Conservation (phyloP, 2,329 filamentous ascomycete species). For the Exserohilum turcica region DNA sequence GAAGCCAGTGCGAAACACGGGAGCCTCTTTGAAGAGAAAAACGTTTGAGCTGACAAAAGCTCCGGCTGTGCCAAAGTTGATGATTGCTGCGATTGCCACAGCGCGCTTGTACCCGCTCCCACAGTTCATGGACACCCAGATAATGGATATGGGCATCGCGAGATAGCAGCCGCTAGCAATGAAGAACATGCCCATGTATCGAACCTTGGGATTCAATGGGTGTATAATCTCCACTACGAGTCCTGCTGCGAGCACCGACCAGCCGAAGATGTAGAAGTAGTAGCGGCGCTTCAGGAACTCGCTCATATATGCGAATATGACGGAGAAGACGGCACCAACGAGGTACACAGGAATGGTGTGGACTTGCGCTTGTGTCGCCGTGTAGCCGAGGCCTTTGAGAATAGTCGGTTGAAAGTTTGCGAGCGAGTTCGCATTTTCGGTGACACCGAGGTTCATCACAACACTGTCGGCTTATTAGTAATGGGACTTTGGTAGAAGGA, state of each 20-base stretch:
- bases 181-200: conserved; percentile 61
- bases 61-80: conserved; percentile 58
- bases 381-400: conserved; percentile 44
- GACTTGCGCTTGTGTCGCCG: conserved; percentile 40
- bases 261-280: conserved; percentile 39
- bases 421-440: conserved; percentile 42
- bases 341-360: conserved; percentile 46
- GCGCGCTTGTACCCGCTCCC: conserved; percentile 35
- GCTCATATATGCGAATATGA: conserved; percentile 36
- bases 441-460: conserved; percentile 35
- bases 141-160: conserved; percentile 61
- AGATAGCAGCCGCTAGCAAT: conserved; percentile 61
- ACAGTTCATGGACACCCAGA: conserved; percentile 62
- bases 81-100: conserved; percentile 27
- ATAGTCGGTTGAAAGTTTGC: conserved; percentile 45
- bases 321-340: conserved; percentile 35
- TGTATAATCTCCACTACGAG: conserved; percentile 58
- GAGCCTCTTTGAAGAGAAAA: conserved; percentile 34
- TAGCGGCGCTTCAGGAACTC: conserved; percentile 37
- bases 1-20: conserved; percentile 35
- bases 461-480: conserved; percentile 19
- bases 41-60: conserved; percentile 58
- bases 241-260: conserved; percentile 51
- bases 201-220: conserved; percentile 45
- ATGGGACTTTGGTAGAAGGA: neutral